Base-by-base conservation (phyloP, 2,329 filamentous ascomycete genomes). In the Diaporthe destruens region DNA sequence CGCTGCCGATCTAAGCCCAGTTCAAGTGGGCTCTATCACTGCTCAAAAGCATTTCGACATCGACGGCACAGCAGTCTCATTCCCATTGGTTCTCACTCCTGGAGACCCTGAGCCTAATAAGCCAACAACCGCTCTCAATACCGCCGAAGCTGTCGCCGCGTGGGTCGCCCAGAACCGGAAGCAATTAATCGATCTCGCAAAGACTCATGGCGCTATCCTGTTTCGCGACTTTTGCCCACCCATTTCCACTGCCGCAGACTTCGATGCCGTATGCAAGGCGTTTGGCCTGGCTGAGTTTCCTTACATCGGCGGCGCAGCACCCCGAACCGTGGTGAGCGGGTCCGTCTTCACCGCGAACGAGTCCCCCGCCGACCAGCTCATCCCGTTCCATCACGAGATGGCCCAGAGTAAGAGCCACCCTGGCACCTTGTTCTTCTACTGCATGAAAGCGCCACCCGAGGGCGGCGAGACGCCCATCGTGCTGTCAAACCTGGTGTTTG, bases 101-200 rank as follows among this genome's bases (percentile, higher is more conserved):
- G 72, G 65, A 2, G 73, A 76, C 6, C 69, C 75, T 1, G 76
- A 78, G 69, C 74, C 75, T n/a, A 74, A 77, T 32, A 56, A 29
- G 2, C 53, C 44, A 7, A 44, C 65, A 11, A 44, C 57, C 8
- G 49, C 65, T 3, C 59, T 67, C 66, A 34, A 4, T 8, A 51
- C 71, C 5, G 72, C 59, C 4, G 72, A 55, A 20, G 57, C 51
- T 8, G 70, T 74, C 8, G 54, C 55, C 11, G 59, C 51, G 25
- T 74, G 72, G 72, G 59, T 74, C 57, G 44, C 56, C 7, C 57
- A 23, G 29, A 70, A 72, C 14, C 72, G 61, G 57, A 18, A 16
- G 25, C 42, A 61, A 6, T 54, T 74, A 16, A 53, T 67, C 44
- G 51, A 55, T 18, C 59, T 74, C 3, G 70, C 72, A 16, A 68